Conservation (phyloP, 768 basidiomycete genomes). For the Ramaria rubella region DNA sequence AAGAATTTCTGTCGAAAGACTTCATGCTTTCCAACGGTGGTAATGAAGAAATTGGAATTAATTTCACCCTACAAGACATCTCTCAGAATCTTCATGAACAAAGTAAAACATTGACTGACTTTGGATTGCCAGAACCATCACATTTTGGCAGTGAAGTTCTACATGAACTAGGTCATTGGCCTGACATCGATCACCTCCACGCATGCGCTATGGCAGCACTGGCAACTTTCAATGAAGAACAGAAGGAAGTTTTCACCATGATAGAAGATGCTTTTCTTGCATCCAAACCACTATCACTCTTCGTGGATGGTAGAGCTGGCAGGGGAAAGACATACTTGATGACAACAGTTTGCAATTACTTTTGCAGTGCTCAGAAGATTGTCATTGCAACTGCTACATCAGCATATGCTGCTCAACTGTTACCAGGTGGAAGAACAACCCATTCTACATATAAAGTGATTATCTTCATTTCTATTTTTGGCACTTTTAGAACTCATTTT, state of each 20-base stretch:
- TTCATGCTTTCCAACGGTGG: slow-evolving; percentile 14
- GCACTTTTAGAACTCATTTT: neutral
- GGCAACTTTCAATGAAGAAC: slow-evolving; percentile 19
- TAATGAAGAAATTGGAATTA: slow-evolving; percentile 16
- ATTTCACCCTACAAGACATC: slow-evolving; percentile 21
- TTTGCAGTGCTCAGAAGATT: slow-evolving; percentile 24
- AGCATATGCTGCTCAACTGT: slow-evolving; percentile 34
- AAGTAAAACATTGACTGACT: slow-evolving; percentile 22
- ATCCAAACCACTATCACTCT: slow-evolving; percentile 14
- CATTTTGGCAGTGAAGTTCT: slow-evolving; percentile 22
- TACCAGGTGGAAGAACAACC: slow-evolving; percentile 31
- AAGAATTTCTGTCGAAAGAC: slow-evolving; percentile 19
- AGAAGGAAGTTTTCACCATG: slow-evolving; percentile 18
- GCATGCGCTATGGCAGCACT: slow-evolving; percentile 12
- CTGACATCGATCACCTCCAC: slow-evolving; percentile 7
- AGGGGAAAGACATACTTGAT: slow-evolving; percentile 36
- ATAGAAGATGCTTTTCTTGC: slow-evolving; percentile 14
- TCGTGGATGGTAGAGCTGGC: slow-evolving; percentile 37
- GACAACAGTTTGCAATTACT: slow-evolving; percentile 27
- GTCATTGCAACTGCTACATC: slow-evolving; percentile 33
- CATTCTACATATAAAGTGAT: slow-evolving; percentile 37
- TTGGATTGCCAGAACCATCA: slow-evolving; percentile 26
- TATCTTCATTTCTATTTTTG: neutral
- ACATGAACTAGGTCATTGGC: slow-evolving; percentile 23
- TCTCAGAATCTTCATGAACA: slow-evolving; percentile 19